phyloP scores from a whole-genome alignment of 495 filamentous ascomycete genomes.

The Halenospora varia region DNA sequence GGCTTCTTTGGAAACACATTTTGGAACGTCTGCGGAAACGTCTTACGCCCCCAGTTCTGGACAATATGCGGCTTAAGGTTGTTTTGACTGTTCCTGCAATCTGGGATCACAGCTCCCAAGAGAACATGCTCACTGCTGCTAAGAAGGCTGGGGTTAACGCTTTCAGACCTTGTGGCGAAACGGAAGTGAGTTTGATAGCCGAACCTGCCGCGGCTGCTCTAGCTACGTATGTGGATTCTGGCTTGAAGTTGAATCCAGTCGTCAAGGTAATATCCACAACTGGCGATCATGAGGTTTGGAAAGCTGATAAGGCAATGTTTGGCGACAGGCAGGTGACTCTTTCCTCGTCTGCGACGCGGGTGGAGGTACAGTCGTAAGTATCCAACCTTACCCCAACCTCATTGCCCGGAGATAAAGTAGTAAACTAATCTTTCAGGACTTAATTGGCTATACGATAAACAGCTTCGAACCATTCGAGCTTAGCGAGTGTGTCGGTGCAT shows the following conservation, averaged over 20 bases:
- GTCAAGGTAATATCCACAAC: neutral
- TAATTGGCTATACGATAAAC: constrained; percentile 6
- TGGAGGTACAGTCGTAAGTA: constrained; percentile 21
- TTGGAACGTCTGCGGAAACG: neutral
- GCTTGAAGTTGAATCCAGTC: neutral
- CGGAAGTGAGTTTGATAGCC: neutral
- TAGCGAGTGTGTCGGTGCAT: neutral
- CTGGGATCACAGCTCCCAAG: neutral
- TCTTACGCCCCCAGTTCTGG: neutral
- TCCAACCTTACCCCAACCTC: too few species aligned
- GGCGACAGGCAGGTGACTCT: constrained; percentile 9
- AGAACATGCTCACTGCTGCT: constrained; percentile 1
- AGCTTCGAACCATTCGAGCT: neutral
- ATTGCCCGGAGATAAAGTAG: too few species aligned
- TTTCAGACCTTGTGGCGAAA: neutral
- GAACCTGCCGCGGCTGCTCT: constrained; percentile 6
- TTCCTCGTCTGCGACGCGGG: constrained; percentile 14
- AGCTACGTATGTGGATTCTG: neutral
- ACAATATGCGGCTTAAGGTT: constrained; percentile 13
- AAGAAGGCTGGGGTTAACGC: neutral
- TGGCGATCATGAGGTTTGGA: neutral
- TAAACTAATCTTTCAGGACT: too few species aligned
- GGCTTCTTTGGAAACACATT: constrained; percentile 11
- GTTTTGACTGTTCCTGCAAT: constrained; percentile 22
- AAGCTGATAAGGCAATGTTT: neutral